Evolutionary conservation across 306 rosid species (phyloP), one percentile per base, ranked within the genome.

Genomic region (Malus sylvestris): DNA sequence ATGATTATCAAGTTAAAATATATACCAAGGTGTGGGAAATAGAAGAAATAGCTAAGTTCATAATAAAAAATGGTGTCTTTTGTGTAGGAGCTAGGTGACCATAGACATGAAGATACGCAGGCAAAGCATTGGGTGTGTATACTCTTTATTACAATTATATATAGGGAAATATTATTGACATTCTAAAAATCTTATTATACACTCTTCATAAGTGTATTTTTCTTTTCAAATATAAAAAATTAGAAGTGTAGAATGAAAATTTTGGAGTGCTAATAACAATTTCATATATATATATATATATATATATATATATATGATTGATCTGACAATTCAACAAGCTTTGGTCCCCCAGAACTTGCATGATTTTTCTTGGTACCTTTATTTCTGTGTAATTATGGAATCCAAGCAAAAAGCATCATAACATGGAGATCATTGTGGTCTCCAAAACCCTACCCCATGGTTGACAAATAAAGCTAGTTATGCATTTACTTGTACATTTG

Each of bases 321-420:
- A 75, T 70, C 25, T 30, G 49, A 69, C 71, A 75, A 32, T 58
- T 29, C 49, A 33, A 59, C 25, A 16, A 51, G 55, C 20, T 33
- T 65, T 46, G 52, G 8, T 16, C 45, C 76, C 77, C 33, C 44
- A 49, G 1, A 29, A 51, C 20, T 27, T 73, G 79, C 79, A 71
- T 82, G 57, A 72, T 72, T 61, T 65, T n/a, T 58, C 63, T 76
- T 76, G 82, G 76, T n/a, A 75, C 82, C 86, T 82, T 87, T 78
- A 84, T 84, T 91, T 89, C 91, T 77, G 96, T 86, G 93, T 86
- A 64, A 51, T 67, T 10, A 79, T 72, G 87, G 91, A 85, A 79
- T 82, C 87, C 80, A 87, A 67, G 85, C 75, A 81, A 44, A 82
- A 79, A 33, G 23, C 25, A 66, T 33, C 46, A 84, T 71, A 82